Conservation (phyloP, 2,329 filamentous ascomycete genomes). For the Aspergillus sp. region DNA sequence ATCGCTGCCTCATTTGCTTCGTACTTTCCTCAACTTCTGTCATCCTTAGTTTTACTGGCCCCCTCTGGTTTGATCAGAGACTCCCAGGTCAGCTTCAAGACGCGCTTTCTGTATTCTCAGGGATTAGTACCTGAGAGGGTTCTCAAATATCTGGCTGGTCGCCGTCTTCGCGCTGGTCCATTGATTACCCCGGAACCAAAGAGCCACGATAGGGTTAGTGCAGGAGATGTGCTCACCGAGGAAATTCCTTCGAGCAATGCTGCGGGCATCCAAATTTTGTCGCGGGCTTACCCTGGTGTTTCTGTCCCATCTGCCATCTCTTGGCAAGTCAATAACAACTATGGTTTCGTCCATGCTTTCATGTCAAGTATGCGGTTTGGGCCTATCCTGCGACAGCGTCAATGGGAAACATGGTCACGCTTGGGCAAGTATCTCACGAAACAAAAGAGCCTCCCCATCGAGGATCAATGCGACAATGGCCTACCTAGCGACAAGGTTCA, state of each 20-base stretch:
- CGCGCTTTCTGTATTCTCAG: slow-evolving; percentile 54
- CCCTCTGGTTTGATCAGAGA: slow-evolving; percentile 68
- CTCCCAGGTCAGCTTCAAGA: slow-evolving; percentile 53
- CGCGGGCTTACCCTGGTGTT: slow-evolving; percentile 44
- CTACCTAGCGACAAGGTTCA: slow-evolving; percentile 47
- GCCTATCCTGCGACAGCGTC: slow-evolving; percentile 55
- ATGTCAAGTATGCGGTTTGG: slow-evolving; percentile 62
- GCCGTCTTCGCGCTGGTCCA: slow-evolving; percentile 41
- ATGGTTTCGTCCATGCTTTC: slow-evolving; percentile 62
- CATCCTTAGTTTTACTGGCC: slow-evolving; percentile 65
- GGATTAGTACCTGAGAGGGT: slow-evolving; percentile 53
- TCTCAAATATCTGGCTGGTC: slow-evolving; percentile 44
- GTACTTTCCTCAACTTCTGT: slow-evolving; percentile 60
- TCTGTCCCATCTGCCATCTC: slow-evolving; percentile 55
- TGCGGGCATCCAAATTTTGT: slow-evolving; percentile 41
- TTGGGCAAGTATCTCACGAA: slow-evolving; percentile 45
- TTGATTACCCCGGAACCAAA: slow-evolving; percentile 26
- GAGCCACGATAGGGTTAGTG: slow-evolving; percentile 26
- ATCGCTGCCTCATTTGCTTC: slow-evolving; percentile 62
- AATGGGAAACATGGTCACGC: slow-evolving; percentile 52
- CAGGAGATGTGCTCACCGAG: slow-evolving; percentile 35
- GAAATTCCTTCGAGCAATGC: slow-evolving; percentile 29
- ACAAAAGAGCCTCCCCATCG: slow-evolving; percentile 26
- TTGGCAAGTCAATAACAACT: slow-evolving; percentile 62
- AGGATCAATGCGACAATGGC: slow-evolving; percentile 21